A percentile compares a stretch with the other conserved stretches of the same genome.
phyloP scores from a whole-genome alignment of 2,329 filamentous ascomycete species.

The Xylariaceae sp. region DNA sequence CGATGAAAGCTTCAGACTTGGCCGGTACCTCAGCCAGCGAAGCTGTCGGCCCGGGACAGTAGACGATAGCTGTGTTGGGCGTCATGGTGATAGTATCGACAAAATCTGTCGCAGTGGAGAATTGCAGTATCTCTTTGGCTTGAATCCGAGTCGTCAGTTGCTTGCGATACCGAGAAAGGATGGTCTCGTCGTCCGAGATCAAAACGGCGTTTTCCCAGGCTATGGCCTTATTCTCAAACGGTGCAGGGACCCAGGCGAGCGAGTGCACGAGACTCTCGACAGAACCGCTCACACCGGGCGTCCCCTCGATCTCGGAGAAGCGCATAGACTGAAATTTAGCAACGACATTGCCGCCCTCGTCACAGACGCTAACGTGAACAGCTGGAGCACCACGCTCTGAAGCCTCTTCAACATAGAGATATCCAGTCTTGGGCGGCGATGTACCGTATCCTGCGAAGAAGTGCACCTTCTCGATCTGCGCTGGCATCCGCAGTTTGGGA shows the following conservation, averaged over 20 bases:
- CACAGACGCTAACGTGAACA: slow-evolving; percentile 39
- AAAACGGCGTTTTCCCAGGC: slow-evolving; percentile 38
- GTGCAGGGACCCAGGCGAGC: slow-evolving; percentile 48
- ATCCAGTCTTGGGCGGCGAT: slow-evolving; percentile 44
- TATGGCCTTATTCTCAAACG: slow-evolving; percentile 38
- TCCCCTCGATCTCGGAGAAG: slow-evolving; percentile 49
- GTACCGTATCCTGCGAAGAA: slow-evolving; percentile 28
- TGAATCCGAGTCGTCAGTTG: background rate
- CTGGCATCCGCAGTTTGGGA: slow-evolving; percentile 46
- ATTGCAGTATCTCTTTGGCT: background rate
- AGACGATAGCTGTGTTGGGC: slow-evolving; percentile 15
- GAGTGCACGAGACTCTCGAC: slow-evolving; percentile 45
- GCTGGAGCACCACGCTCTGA: slow-evolving; percentile 36
- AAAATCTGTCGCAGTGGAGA: background rate
- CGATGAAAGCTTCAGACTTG: slow-evolving; percentile 22
- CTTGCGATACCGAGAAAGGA: slow-evolving; percentile 30
- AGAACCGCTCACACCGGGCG: slow-evolving; percentile 20
- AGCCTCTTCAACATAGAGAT: slow-evolving; percentile 44
- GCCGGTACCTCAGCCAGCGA: slow-evolving; percentile 12
- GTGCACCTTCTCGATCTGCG: slow-evolving; percentile 18
- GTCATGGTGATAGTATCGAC: background rate
- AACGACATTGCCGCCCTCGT: slow-evolving; percentile 39
- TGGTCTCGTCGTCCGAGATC: slow-evolving; percentile 33
- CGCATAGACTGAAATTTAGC: slow-evolving; percentile 44
- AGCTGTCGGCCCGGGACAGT: slow-evolving; percentile 1